phyloP scores from a whole-genome alignment of 2,329 filamentous ascomycete species.

The Xylariales sp. region DNA sequence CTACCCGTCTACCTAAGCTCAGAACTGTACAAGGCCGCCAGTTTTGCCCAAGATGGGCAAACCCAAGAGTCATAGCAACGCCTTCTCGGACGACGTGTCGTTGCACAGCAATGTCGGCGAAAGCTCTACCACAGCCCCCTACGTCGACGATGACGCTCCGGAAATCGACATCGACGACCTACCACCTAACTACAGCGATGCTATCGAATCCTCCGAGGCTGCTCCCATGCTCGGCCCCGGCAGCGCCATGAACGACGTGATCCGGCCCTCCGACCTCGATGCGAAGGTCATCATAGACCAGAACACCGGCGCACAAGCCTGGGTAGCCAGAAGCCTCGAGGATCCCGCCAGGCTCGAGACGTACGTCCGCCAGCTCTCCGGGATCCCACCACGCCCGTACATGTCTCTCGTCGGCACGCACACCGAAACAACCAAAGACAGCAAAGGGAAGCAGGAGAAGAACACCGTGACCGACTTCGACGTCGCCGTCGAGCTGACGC shows the following conservation, averaged over 20 bases:
- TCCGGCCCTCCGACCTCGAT: slow-evolving; percentile 36
- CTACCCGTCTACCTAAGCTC: neutral
- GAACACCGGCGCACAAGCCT: slow-evolving; percentile 54
- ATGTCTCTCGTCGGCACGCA: slow-evolving; percentile 67
- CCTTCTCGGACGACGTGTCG: slow-evolving; percentile 44
- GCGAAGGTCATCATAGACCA: slow-evolving; percentile 44
- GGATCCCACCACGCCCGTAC: slow-evolving; percentile 63
- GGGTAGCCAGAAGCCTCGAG: slow-evolving; percentile 60
- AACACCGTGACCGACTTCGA: slow-evolving; percentile 68
- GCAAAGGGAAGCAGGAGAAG: slow-evolving; percentile 60
- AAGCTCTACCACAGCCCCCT: slow-evolving; percentile 34
- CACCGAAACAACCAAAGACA: slow-evolving; percentile 55
- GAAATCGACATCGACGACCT: slow-evolving; percentile 47
- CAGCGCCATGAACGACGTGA: slow-evolving; percentile 9
- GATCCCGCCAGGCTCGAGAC: slow-evolving; percentile 57
- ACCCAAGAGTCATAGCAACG: slow-evolving; percentile 30
- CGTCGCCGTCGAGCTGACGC: slow-evolving; percentile 68
- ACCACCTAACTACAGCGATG: slow-evolving; percentile 48
- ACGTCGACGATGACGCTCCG: slow-evolving; percentile 44
- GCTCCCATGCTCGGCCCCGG: slow-evolving; percentile 39
- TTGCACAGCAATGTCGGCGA: slow-evolving; percentile 46
- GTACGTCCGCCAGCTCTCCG: slow-evolving; percentile 58
- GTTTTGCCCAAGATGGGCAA: slow-evolving; percentile 44
- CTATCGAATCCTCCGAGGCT: slow-evolving; percentile 36
- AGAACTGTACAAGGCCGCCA: neutral